These are phyloP conservation scores for Trematosphaeria pertusa DNA, from an alignment of 2,329 filamentous ascomycete species.

Conservation along the genomic window DNA sequence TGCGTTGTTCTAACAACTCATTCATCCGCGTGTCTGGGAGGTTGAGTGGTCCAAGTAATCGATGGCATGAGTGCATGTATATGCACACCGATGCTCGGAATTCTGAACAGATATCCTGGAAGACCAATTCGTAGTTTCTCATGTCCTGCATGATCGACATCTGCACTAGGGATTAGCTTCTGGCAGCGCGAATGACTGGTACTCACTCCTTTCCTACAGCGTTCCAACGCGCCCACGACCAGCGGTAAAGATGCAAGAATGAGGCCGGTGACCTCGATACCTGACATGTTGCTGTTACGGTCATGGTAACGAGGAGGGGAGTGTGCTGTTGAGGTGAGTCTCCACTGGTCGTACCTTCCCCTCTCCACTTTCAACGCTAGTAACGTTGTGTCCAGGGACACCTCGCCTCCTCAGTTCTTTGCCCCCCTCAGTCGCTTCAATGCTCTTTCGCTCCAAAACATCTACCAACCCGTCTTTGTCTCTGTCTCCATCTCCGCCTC, in stretches of 20 bases:
- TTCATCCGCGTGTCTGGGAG: constrained; percentile 14
- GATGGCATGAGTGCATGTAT: constrained; percentile 14
- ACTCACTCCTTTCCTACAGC: constrained; percentile 14
- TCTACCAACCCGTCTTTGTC: no score
- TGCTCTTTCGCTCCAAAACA: no score
- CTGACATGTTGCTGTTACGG: constrained; percentile 11
- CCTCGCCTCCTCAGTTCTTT: no score
- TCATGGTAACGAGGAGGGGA: background rate
- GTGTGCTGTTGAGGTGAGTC: no score
- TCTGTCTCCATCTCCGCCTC: no score
- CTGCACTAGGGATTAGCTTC: constrained; percentile 8
- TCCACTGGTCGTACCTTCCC: no score
- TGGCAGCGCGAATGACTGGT: background rate
- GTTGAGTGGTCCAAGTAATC: constrained; percentile 12
- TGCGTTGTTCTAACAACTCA: constrained; percentile 6
- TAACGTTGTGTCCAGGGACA: no score
- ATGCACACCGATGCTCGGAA: constrained; percentile 7
- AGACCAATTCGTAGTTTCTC: constrained; percentile 12
- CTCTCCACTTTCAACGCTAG: no score
- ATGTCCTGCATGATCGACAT: constrained; percentile 14
- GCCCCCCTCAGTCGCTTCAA: no score
- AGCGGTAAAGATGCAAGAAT: constrained; percentile 21
- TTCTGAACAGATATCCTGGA: constrained; percentile 6
- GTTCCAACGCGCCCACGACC: constrained; percentile 9
- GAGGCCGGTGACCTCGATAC: constrained; percentile 22